Percentiles rank a stretch among this genome's conserved stretches.
Evolutionary conservation across 257 asterid species (phyloP).

Genomic region (Sherardia arvensis): DNA sequence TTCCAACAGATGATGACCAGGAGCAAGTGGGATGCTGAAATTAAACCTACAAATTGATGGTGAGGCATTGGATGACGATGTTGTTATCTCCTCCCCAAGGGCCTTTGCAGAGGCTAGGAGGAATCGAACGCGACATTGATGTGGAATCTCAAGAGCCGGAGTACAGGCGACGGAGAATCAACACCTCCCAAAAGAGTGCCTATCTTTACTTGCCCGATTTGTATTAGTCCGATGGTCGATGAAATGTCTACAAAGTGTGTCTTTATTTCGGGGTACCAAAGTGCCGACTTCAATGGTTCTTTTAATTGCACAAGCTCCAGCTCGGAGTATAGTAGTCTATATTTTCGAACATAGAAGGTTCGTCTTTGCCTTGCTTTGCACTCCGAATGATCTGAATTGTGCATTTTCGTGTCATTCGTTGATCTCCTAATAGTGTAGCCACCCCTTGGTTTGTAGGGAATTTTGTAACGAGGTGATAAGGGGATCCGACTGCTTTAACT

Average conservation of each 20-base stretch:
- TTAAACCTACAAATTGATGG: constrained; percentile 26
- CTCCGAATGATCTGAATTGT: too few species aligned
- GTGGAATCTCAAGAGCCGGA: constrained; percentile 60
- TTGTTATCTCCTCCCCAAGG: constrained; percentile 35
- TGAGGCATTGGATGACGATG: constrained; percentile 42
- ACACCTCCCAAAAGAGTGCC: constrained; percentile 37
- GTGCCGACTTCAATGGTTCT: too few species aligned
- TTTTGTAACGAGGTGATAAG: too few species aligned
- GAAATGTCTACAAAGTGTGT: constrained; percentile 81
- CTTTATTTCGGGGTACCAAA: too few species aligned
- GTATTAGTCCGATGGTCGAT: constrained; percentile 78
- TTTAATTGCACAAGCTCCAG: too few species aligned
- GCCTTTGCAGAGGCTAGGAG: constrained; percentile 46
- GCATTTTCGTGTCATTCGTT: too few species aligned
- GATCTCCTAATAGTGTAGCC: too few species aligned
- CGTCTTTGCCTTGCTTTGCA: too few species aligned
- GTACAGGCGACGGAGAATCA: constrained; percentile 48
- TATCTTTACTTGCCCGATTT: constrained; percentile 73
- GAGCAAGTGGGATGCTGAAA: constrained; percentile 23
- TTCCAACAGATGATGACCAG: constrained; percentile 14
- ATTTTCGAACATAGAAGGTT: too few species aligned
- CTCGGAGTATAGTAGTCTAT: too few species aligned
- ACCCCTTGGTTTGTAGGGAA: too few species aligned
- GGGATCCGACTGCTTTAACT: too few species aligned
- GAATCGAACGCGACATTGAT: constrained; percentile 53